These are phyloP conservation scores for Sisymbrium irio DNA, from an alignment of 345 rosid species.

Conservation along the genomic window DNA sequence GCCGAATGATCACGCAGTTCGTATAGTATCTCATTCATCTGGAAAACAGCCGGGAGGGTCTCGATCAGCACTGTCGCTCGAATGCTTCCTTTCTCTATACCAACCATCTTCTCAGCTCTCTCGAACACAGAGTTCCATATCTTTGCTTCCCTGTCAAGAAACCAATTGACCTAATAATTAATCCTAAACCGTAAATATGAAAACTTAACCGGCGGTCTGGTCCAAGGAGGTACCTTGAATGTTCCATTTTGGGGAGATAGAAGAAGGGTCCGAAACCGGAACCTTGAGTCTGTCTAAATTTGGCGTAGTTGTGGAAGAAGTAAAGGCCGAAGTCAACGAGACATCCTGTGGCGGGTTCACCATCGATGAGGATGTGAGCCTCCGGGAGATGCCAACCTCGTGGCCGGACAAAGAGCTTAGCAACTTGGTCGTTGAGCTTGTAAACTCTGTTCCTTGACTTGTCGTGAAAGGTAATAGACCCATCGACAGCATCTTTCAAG, in stretches of 20 bases:
- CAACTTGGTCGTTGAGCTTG: constrained; percentile 76
- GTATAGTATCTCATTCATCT: constrained; percentile 89
- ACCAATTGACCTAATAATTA: background rate
- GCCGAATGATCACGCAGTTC: constrained; percentile 85
- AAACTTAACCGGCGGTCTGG: background rate
- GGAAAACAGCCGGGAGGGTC: constrained; percentile 89
- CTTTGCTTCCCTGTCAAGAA: constrained; percentile 76
- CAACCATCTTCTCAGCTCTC: constrained; percentile 77
- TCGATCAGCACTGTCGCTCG: constrained; percentile 84
- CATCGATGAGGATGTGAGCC: constrained; percentile 77
- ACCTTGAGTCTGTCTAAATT: constrained; percentile 68
- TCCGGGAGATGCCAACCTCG: constrained; percentile 96
- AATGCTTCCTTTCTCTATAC: constrained; percentile 84
- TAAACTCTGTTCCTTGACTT: constrained; percentile 75
- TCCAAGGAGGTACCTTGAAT: constrained; percentile 53
- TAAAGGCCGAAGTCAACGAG: constrained; percentile 90
- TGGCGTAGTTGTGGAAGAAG: constrained; percentile 71
- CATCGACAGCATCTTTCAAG: constrained; percentile 84
- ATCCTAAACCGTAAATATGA: background rate
- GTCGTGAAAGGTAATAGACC: constrained; percentile 74
- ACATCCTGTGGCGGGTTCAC: constrained; percentile 86
- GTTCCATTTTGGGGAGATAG: constrained; percentile 96
- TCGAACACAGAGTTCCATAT: constrained; percentile 91
- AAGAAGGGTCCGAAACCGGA: constrained; percentile 90
- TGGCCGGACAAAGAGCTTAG: constrained; percentile 85